These are phyloP conservation scores for Podospora pseudoanserina DNA, from an alignment of 495 filamentous ascomycete genomes.

Conservation along the genomic window DNA sequence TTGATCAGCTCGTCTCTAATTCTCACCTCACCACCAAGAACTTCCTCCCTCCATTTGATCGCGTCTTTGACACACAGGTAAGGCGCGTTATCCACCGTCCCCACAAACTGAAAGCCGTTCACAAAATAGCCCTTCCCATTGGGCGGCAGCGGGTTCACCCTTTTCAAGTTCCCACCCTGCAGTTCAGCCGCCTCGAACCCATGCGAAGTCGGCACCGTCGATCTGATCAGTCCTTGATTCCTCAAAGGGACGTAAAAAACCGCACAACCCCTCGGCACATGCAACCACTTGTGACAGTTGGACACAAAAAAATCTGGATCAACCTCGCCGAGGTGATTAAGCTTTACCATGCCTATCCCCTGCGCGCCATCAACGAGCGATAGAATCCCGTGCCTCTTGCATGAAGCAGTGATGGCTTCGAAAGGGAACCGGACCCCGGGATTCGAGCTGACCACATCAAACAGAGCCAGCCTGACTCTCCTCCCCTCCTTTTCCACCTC, in stretches of 20 bases:
- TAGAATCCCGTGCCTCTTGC: constrained; percentile 59
- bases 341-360: constrained; percentile 68
- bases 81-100: constrained; percentile 67
- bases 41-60: constrained; percentile 59
- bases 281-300: constrained; percentile 93
- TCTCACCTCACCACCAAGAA: constrained; percentile 70
- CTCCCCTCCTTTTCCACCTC: constrained; percentile 42
- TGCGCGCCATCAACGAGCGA: constrained; percentile 76
- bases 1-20: constrained; percentile 57
- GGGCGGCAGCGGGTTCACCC: constrained; percentile 50
- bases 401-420: constrained; percentile 58
- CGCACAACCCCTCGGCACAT: constrained; percentile 74
- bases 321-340: constrained; percentile 57
- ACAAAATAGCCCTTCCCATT: constrained; percentile 56
- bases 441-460: constrained; percentile 70
- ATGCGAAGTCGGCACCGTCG: constrained; percentile 70
- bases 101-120: constrained; percentile 71
- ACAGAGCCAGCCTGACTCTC: constrained; percentile 59
- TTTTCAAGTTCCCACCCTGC: not conserved
- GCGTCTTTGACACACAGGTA: constrained; percentile 69
- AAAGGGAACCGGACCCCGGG: constrained; percentile 80
- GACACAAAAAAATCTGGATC: constrained; percentile 78
- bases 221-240: constrained; percentile 71
- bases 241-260: constrained; percentile 71
- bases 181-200: constrained; percentile 44